These are phyloP conservation scores for Monosporascus sp. DNA, from an alignment of 2,329 filamentous ascomycete genomes.

Conservation along the genomic window DNA sequence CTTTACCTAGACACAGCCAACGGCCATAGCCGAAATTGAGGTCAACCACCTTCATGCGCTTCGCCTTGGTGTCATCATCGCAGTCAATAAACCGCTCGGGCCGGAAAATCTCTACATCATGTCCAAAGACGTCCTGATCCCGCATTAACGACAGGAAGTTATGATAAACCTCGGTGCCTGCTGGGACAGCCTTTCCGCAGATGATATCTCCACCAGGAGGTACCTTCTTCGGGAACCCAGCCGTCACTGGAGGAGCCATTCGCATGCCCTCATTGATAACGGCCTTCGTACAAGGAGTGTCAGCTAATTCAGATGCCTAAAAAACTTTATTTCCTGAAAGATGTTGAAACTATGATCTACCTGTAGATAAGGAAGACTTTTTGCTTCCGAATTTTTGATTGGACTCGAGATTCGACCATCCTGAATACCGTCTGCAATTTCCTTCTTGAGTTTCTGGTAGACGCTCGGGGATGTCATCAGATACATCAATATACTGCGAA, in stretches of 20 bases:
- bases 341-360: slow-evolving; percentile 4
- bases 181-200: slow-evolving; percentile 16
- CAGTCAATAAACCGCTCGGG: slow-evolving; percentile 20
- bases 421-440: slow-evolving; percentile 11
- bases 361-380: slow-evolving; percentile 18
- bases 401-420: slow-evolving; percentile 16
- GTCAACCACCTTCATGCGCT: slow-evolving; percentile 13
- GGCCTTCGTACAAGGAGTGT: slow-evolving; percentile 9
- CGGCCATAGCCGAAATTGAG: slow-evolving; percentile 19
- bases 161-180: slow-evolving; percentile 18
- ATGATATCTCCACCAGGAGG: slow-evolving; percentile 18
- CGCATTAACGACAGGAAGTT: slow-evolving; percentile 16
- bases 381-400: slow-evolving; percentile 17
- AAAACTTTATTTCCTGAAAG: too few species aligned
- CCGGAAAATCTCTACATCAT: slow-evolving; percentile 17
- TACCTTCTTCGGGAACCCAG: slow-evolving; percentile 18
- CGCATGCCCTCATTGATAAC: slow-evolving; percentile 20
- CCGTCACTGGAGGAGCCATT: slow-evolving; percentile 15
- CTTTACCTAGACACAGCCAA: slow-evolving; percentile 19
- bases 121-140: slow-evolving; percentile 17
- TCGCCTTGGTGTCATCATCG: slow-evolving; percentile 3
- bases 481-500: slow-evolving; percentile 15
- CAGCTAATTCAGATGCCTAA: background rate
- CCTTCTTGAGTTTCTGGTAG: slow-evolving; percentile 13
- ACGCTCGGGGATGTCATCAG: slow-evolving; percentile 12